Evolutionary conservation across 345 rosid species (phyloP), one percentile per base, ranked within the genome.

Genomic region (Carallia brachiata): DNA sequence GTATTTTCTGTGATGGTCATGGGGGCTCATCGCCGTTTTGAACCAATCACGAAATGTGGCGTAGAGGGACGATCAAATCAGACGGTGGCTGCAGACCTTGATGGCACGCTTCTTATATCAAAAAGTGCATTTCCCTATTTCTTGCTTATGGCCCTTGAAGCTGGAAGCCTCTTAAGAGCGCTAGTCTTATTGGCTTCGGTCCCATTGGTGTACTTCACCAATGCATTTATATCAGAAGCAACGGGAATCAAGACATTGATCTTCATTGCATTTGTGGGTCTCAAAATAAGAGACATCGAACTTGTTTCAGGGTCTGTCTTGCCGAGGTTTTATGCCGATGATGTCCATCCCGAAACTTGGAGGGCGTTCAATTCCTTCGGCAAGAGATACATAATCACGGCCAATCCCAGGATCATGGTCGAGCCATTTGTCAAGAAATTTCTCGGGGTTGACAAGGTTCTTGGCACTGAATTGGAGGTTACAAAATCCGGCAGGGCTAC

Each of bases 281-380:
- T 94, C 55, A 90, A 86, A 66, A 67, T 85, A 27, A 72, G 80
- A 63, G 93, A 94, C 71, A 70, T 94, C 7, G 97, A 94, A 86
- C 83, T 92, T 6, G 97, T 90, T 65, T 82, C 87, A 10, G 76
- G 91, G 76, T 94, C 97, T 6, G 96, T 94, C 6, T 79, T 94
- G 57, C 90, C 99, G 0, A 89, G 70, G 70, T 95, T 95, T 71
- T 95, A 92, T 59, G 88, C 94, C 0, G 98, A 92, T 53, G 98
- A 95, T 64, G 98, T 95, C 57, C 97, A 85, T 67, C 96, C 93
- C 0, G 91, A 90, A 57, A 78, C 88, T 2, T 95, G 98, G 97
- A 72, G 75, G 63, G 85, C 92, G 60, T 92, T 92, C 79, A 90
- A 81, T 62, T 85, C 96, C 12, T 95, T 92, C 7, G 97, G 97